Percentiles rank a stretch among this genome's conserved stretches.
phyloP scores from a whole-genome alignment of 768 basidiomycete genomes.

The Guyanaporus albipodus region DNA sequence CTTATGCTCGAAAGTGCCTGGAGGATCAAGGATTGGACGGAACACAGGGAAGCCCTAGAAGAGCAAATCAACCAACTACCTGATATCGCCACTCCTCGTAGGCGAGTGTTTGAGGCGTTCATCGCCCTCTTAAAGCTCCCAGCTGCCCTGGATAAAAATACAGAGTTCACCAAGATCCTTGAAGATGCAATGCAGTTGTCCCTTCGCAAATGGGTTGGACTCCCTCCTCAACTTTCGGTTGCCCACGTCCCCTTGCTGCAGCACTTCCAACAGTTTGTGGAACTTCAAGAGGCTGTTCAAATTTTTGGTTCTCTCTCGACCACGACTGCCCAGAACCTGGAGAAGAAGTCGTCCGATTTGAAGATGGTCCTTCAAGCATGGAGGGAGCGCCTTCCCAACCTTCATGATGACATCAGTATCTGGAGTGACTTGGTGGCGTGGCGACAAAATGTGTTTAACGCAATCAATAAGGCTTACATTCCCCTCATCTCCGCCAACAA shows the following conservation, averaged over 20 bases:
- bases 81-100: conserved; percentile 90
- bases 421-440: conserved; percentile 99
- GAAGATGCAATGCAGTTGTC: conserved; percentile 98
- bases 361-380: conserved; percentile 96
- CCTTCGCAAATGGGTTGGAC: conserved; percentile 90
- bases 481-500: conserved; percentile 71
- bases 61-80: conserved; percentile 75
- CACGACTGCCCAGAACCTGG: conserved; percentile 84
- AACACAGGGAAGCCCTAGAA: conserved; percentile 72
- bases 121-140: conserved; percentile 85
- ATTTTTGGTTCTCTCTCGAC: conserved; percentile 88
- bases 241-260: conserved; percentile 94
- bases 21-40: conserved; percentile 90
- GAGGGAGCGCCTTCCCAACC: conserved; percentile 94
- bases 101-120: conserved; percentile 96
- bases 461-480: conserved; percentile 94
- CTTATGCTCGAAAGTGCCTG: conserved; percentile 93
- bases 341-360: conserved; percentile 91
- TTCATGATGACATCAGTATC: conserved; percentile 95
- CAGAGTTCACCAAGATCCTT: conserved; percentile 81
- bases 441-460: conserved; percentile 97
- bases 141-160: conserved; percentile 73
- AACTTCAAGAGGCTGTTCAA: conserved; percentile 91
- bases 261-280: conserved; percentile 98
- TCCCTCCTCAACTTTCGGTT: conserved; percentile 82